Conservation (phyloP, 306 rosid genomes). For the Erythrophleum fordii region DNA sequence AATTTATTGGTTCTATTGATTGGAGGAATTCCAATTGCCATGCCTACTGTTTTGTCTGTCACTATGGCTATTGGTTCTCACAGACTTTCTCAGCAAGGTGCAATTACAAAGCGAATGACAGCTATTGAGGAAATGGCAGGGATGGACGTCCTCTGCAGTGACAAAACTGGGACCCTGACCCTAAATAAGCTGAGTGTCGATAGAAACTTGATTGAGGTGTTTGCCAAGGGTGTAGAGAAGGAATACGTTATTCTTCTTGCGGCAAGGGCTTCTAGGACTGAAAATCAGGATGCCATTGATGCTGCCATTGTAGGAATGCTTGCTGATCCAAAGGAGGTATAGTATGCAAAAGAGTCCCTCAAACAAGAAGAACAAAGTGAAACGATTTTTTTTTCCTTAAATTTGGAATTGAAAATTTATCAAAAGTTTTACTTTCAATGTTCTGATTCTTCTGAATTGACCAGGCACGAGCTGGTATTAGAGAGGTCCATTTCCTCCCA, state of each 20-base stretch:
- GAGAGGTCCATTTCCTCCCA: slow-evolving; percentile 94
- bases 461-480: slow-evolving; percentile 94
- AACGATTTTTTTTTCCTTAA: neutral
- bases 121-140: slow-evolving; percentile 99
- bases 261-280: slow-evolving; percentile 97
- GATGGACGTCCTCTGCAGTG: slow-evolving; percentile 99
- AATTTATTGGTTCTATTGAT: slow-evolving; percentile 94
- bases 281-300: slow-evolving; percentile 99
- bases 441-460: slow-evolving; percentile 27
- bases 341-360: slow-evolving; percentile 12
- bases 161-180: slow-evolving; percentile 95
- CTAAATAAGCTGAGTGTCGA: slow-evolving; percentile 89
- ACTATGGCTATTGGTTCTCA: slow-evolving; percentile 99
- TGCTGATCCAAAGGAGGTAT: slow-evolving; percentile 98
- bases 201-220: slow-evolving; percentile 81
- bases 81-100: slow-evolving; percentile 98
- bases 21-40: slow-evolving; percentile 99
- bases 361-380: neutral
- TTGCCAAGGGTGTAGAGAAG: slow-evolving; percentile 88
- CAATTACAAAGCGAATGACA: slow-evolving; percentile 96
- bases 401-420: neutral
- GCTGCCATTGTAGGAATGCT: slow-evolving; percentile 99
- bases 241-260: slow-evolving; percentile 86
- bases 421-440: slow-evolving; percentile 7
- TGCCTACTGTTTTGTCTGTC: slow-evolving; percentile 99